phyloP scores from a whole-genome alignment of 2,329 filamentous ascomycete species.

The Colletotrichum plurivorum region DNA sequence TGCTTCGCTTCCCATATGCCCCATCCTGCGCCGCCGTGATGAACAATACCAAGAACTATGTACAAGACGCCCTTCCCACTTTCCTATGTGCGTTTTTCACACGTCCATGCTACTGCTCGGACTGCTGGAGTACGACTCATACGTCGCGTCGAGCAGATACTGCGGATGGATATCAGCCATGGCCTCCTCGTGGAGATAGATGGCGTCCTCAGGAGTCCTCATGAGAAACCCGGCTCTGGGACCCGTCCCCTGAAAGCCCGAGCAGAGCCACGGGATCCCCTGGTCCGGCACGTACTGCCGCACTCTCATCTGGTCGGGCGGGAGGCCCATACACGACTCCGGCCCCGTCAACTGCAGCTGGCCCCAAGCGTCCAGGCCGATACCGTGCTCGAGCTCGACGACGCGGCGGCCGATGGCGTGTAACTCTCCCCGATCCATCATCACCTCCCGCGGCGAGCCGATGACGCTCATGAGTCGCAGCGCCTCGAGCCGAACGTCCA shows the following conservation, averaged over 20 bases:
- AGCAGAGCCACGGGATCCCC: background rate
- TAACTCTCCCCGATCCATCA: conserved; percentile 5
- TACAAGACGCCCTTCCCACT: too few relatives aligned
- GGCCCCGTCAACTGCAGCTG: background rate
- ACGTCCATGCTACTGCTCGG: background rate
- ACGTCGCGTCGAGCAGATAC: background rate
- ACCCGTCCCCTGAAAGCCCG: background rate
- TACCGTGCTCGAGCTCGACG: conserved; percentile 32
- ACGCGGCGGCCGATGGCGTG: conserved; percentile 17
- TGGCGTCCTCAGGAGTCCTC: background rate
- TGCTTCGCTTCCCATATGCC: too few relatives aligned
- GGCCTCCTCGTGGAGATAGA: conserved; percentile 2
- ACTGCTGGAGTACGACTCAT: conserved; percentile 16
- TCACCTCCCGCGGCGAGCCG: conserved; percentile 41
- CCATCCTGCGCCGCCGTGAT: too few relatives aligned
- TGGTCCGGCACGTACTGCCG: background rate
- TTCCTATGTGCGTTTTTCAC: too few relatives aligned
- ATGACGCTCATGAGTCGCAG: conserved; percentile 46
- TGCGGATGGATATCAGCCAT: background rate
- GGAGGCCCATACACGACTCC: background rate
- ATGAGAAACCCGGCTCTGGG: conserved; percentile 7
- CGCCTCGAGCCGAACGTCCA: conserved; percentile 54
- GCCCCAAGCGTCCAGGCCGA: conserved; percentile 8
- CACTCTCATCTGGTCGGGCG: background rate
- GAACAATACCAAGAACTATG: too few relatives aligned